Percentiles rank a stretch among this genome's conserved stretches.
These are phyloP conservation scores for Lodderomyces parapsilosis DNA, from an alignment of 1,139 yeast genomes.

Conservation along the genomic window DNA sequence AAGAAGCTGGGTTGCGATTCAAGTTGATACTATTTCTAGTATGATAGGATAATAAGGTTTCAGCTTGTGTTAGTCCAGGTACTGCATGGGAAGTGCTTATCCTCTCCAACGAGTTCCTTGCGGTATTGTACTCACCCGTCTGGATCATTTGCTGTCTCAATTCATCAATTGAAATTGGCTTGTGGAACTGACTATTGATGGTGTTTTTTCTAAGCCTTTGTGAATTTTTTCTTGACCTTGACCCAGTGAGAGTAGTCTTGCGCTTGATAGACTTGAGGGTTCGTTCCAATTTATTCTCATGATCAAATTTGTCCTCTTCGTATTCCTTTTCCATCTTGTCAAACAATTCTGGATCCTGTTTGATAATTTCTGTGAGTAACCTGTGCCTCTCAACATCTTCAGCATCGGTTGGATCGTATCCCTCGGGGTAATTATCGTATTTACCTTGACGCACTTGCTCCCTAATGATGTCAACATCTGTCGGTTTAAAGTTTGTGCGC, in stretches of 20 bases:
- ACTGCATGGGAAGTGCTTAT: constrained; percentile 47
- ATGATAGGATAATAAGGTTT: constrained; percentile 45
- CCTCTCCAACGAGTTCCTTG: constrained; percentile 37
- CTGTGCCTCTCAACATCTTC: constrained; percentile 46
- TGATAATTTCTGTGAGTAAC: constrained; percentile 33
- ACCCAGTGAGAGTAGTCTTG: constrained; percentile 24
- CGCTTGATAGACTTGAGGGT: constrained; percentile 40
- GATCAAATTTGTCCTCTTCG: constrained; percentile 14
- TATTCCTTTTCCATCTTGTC: constrained; percentile 31
- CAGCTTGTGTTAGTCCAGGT: constrained; percentile 53
- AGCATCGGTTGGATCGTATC: constrained; percentile 60
- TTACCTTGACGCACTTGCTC: constrained; percentile 48
- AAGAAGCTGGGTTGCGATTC: constrained; percentile 8
- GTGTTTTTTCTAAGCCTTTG: constrained; percentile 34
- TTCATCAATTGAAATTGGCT: constrained; percentile 35
- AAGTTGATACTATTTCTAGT: constrained; percentile 39
- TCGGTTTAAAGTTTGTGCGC: constrained; percentile 46
- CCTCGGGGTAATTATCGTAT: constrained; percentile 49
- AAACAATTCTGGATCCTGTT: constrained; percentile 34
- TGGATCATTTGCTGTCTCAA: constrained; percentile 44
- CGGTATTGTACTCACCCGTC: constrained; percentile 36
- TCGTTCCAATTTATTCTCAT: constrained; percentile 25
- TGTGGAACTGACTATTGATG: constrained; percentile 30
- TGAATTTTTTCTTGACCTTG: constrained; percentile 20
- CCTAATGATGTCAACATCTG: constrained; percentile 55